Percentiles rank a stretch among this genome's conserved stretches.
phyloP scores from a whole-genome alignment of 192 early-diverging fungal species.

The Mortierella alpina region DNA sequence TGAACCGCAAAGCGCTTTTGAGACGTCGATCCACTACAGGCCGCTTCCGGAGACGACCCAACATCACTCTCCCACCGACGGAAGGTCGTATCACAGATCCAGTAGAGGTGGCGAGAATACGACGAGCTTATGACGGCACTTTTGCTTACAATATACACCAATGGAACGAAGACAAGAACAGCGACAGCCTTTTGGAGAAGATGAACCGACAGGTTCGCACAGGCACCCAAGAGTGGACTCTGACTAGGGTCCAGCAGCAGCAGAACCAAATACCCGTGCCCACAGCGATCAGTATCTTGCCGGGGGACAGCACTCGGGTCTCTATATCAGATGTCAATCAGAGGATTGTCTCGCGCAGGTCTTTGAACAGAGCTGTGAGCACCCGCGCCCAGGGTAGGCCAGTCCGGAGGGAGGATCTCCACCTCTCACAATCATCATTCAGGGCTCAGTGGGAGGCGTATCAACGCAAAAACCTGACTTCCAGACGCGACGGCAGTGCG shows the following conservation, averaged over 20 bases:
- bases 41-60: conserved; percentile 12
- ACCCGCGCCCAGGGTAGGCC: background rate
- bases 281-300: background rate
- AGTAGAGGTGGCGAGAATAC: conserved; percentile 22
- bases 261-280: background rate
- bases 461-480: too few species aligned
- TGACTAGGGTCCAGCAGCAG: background rate
- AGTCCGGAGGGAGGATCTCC: background rate
- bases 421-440: background rate
- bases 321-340: too few species aligned
- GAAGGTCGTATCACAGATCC: conserved; percentile 15
- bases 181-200: conserved; percentile 10
- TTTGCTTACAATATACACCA: background rate
- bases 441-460: background rate
- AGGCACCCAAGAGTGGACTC: conserved; percentile 8
- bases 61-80: conserved; percentile 1
- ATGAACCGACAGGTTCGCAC: conserved; percentile 12
- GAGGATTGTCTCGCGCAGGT: background rate
- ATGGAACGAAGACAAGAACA: background rate
- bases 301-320: background rate
- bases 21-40: background rate
- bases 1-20: too few species aligned
- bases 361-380: background rate
- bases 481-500: too few species aligned
- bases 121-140: conserved; percentile 10